Percentiles rank a stretch among this genome's conserved stretches.
Conservation (phyloP, 2,329 filamentous ascomycete species). For the Phyllosticta capitalensis region DNA sequence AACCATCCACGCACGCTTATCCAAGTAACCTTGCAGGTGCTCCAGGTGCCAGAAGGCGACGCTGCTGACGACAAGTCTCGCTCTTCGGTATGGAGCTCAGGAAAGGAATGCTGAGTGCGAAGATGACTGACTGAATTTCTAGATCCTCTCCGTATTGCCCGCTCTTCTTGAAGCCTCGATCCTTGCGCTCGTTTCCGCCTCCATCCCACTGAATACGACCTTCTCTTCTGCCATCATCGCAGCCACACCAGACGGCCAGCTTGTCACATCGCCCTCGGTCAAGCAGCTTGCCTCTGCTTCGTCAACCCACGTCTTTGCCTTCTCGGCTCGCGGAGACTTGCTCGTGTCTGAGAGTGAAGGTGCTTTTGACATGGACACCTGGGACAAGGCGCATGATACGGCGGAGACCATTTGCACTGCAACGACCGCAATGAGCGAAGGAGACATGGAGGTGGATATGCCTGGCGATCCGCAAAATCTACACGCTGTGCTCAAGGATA, state of each 20-base stretch:
- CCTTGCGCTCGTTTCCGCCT: slow-evolving; percentile 71
- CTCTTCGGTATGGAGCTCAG: slow-evolving; percentile 24
- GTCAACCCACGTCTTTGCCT: slow-evolving; percentile 76
- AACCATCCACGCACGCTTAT: slow-evolving; percentile 69
- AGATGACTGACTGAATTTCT: neutral
- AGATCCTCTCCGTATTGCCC: slow-evolving; percentile 74
- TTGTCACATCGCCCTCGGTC: slow-evolving; percentile 46
- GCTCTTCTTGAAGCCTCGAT: slow-evolving; percentile 74
- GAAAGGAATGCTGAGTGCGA: neutral
- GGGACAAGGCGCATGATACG: slow-evolving; percentile 59
- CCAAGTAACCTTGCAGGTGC: slow-evolving; percentile 72
- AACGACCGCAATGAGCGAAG: slow-evolving; percentile 25
- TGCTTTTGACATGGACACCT: slow-evolving; percentile 62
- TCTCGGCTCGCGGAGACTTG: slow-evolving; percentile 61
- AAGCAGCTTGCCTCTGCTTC: slow-evolving; percentile 52
- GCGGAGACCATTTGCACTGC: slow-evolving; percentile 57
- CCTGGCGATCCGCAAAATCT: slow-evolving; percentile 21
- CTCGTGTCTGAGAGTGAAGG: slow-evolving; percentile 77
- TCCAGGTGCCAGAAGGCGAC: slow-evolving; percentile 58
- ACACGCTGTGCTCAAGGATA: slow-evolving; percentile 31
- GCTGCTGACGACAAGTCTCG: slow-evolving; percentile 49
- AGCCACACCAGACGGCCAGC: slow-evolving; percentile 34
- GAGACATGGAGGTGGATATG: slow-evolving; percentile 31
- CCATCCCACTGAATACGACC: slow-evolving; percentile 67
- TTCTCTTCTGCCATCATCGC: slow-evolving; percentile 58